phyloP scores from a whole-genome alignment of 768 basidiomycete species.

The Russula earlei region DNA sequence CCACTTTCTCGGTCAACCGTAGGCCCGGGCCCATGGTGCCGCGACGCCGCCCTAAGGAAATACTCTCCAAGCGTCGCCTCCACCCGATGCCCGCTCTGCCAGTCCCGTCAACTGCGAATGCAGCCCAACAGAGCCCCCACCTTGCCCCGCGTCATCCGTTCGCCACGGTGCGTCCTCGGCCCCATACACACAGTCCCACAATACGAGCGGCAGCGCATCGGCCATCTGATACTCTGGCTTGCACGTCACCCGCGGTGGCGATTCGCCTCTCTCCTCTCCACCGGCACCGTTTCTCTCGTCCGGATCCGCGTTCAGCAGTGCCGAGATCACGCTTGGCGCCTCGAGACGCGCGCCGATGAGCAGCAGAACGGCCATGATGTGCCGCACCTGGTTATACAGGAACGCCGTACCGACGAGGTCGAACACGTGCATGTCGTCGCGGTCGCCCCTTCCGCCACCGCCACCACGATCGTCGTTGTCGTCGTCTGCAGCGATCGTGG shows the following conservation, averaged over 20 bases:
- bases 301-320: slow-evolving; percentile 61
- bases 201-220: slow-evolving; percentile 78
- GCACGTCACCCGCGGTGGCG: slow-evolving; percentile 38
- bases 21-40: slow-evolving; percentile 38
- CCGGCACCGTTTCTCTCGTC: slow-evolving; percentile 24
- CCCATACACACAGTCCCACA: slow-evolving; percentile 82
- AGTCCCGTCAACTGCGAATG: slow-evolving; percentile 5
- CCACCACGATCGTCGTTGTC: no score
- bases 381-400: slow-evolving; percentile 91
- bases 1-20: slow-evolving; percentile 22
- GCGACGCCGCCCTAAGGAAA: slow-evolving; percentile 49
- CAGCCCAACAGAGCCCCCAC: slow-evolving; percentile 20
- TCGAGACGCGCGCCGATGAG: slow-evolving; percentile 81
- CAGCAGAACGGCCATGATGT: slow-evolving; percentile 88
- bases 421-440: slow-evolving; percentile 48
- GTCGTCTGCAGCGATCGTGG: slow-evolving; percentile 29
- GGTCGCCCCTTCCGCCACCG: slow-evolving; percentile 17
- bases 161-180: slow-evolving; percentile 66
- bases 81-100: slow-evolving; percentile 50
- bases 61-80: slow-evolving; percentile 54
- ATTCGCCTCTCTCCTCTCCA: slow-evolving; percentile 23
- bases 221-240: slow-evolving; percentile 96
- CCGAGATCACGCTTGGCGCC: slow-evolving; percentile 52
- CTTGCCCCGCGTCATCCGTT: slow-evolving; percentile 37
- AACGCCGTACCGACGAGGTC: slow-evolving; percentile 85